phyloP scores from a whole-genome alignment of 352 stramenopile species.

The Phytophthora sojae region DNA sequence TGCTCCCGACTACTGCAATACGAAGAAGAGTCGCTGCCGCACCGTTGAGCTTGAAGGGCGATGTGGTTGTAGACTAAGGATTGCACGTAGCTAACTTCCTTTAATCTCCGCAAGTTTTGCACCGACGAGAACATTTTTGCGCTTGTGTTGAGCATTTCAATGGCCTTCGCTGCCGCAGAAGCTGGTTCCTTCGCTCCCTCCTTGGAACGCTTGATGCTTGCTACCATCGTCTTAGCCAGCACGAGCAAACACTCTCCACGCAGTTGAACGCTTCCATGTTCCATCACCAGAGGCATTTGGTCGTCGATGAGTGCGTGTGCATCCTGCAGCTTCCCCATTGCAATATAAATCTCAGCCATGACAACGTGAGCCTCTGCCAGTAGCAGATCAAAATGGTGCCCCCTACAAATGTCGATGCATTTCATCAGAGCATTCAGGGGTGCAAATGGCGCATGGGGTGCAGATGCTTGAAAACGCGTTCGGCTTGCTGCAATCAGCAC shows the following conservation, averaged over 20 bases:
- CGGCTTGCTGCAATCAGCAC: constrained; percentile 56
- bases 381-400: constrained; percentile 67
- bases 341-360: constrained; percentile 68
- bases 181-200: constrained; percentile 17
- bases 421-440: constrained; percentile 53
- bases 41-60: constrained; percentile 27
- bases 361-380: constrained; percentile 65
- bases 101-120: constrained; percentile 46
- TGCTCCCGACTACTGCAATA: constrained; percentile 27
- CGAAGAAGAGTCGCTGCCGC: constrained; percentile 13
- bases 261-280: constrained; percentile 64
- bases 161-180: constrained; percentile 18
- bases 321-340: constrained; percentile 61
- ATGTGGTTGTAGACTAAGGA: constrained; percentile 54
- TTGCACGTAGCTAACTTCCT: constrained; percentile 52
- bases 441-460: constrained; percentile 58
- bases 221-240: constrained; percentile 62
- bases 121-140: constrained; percentile 40
- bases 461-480: constrained; percentile 42
- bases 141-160: constrained; percentile 42
- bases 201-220: constrained; percentile 35
- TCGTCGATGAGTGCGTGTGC: constrained; percentile 57
- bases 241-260: constrained; percentile 65
- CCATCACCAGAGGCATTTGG: constrained; percentile 74
- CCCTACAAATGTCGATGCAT: constrained; percentile 54